Evolutionary conservation across 805 yeast species (phyloP).

Genomic region (Cyberlindnera sargentensis): DNA sequence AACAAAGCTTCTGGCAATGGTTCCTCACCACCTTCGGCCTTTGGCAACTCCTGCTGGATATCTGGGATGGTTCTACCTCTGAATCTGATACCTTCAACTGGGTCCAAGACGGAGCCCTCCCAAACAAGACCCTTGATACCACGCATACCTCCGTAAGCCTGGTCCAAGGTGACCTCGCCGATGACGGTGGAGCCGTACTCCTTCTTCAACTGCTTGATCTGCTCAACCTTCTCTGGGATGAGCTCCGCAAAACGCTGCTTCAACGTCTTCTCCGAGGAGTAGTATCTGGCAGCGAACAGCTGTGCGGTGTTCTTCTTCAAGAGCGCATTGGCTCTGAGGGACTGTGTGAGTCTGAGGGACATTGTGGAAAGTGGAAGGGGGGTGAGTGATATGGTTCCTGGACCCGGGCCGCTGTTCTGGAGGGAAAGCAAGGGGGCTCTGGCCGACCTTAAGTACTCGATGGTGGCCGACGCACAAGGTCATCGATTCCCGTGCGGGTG

Average conservation of each 20-base stretch:
- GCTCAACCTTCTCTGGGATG: conserved; percentile 87
- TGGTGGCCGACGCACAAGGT: conserved; percentile 2
- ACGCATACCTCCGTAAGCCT: conserved; percentile 89
- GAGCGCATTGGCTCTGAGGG: conserved; percentile 9
- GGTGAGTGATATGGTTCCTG: no score
- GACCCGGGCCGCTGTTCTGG: no score
- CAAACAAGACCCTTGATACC: conserved; percentile 81
- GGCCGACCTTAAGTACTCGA: not conserved
- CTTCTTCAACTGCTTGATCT: conserved; percentile 77
- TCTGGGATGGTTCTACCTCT: conserved; percentile 82
- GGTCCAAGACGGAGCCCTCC: conserved; percentile 85
- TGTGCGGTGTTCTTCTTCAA: conserved; percentile 8
- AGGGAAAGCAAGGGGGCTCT: not conserved
- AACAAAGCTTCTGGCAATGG: conserved; percentile 75
- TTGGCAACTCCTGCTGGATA: conserved; percentile 66
- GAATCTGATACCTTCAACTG: conserved; percentile 81
- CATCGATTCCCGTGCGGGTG: conserved; percentile 1
- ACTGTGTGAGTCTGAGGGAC: conserved; percentile 15
- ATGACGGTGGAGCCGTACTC: conserved; percentile 75
- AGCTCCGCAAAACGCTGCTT: conserved; percentile 92
- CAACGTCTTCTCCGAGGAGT: conserved; percentile 49
- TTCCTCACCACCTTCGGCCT: conserved; percentile 58
- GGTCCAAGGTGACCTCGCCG: conserved; percentile 70
- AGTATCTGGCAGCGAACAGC: conserved; percentile 19
- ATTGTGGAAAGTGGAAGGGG: not conserved